These are phyloP conservation scores for Termitomyces eurrhizus DNA, from an alignment of 768 basidiomycete species.

Conservation along the genomic window DNA sequence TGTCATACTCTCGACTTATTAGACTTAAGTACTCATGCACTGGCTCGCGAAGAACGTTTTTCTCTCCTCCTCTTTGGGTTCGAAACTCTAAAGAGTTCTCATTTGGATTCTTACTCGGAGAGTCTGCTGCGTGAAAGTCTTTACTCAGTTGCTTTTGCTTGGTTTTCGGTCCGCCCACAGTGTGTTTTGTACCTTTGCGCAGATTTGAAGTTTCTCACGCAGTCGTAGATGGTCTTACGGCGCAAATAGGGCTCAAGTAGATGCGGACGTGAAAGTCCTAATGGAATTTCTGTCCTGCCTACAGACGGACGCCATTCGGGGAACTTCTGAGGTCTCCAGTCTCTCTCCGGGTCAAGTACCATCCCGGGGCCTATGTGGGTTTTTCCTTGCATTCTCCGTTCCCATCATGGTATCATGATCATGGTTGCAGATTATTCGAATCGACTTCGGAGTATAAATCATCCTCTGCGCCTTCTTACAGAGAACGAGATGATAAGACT, in stretches of 20 bases:
- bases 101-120: conserved; percentile 81
- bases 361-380: conserved; percentile 39
- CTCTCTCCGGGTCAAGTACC: conserved; percentile 48
- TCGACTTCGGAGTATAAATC: conserved; percentile 63
- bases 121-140: conserved; percentile 67
- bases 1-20: conserved; percentile 1
- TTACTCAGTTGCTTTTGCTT: conserved; percentile 78
- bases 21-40: conserved; percentile 72
- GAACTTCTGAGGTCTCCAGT: conserved; percentile 55
- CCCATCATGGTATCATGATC: neutral
- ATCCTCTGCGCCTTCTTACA: conserved; percentile 76
- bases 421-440: conserved; percentile 45
- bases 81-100: conserved; percentile 84
- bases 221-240: conserved; percentile 86
- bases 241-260: conserved; percentile 87
- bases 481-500: conserved; percentile 89
- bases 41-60: conserved; percentile 88
- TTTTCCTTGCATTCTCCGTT: neutral
- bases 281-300: conserved; percentile 80
- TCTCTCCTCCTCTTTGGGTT: conserved; percentile 92
- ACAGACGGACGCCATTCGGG: conserved; percentile 68
- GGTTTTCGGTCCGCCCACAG: conserved; percentile 96
- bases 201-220: conserved; percentile 3
- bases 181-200: conserved; percentile 33
- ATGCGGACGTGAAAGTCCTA: conserved; percentile 83